Evolutionary conservation across 495 filamentous ascomycete species (phyloP).

Genomic region (Aspergillus haitiensis): DNA sequence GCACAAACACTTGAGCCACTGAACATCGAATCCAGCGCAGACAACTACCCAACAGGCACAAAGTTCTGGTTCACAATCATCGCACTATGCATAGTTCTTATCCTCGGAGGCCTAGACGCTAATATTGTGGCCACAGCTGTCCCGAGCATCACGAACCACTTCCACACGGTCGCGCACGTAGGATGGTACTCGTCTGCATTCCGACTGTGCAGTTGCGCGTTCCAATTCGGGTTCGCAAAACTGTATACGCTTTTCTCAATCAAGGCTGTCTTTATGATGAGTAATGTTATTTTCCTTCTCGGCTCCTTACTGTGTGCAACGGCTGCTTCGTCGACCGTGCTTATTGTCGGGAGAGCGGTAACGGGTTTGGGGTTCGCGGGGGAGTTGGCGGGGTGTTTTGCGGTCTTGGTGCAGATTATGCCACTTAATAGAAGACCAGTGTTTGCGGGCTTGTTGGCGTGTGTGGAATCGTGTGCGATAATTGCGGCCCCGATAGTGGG

Average conservation of each 20-base stretch:
- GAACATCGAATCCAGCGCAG: conserved; percentile 1
- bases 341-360: conserved; percentile 39
- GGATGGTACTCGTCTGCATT: conserved; percentile 58
- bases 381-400: conserved; percentile 44
- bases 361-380: conserved; percentile 38
- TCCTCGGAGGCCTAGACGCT: conserved; percentile 21
- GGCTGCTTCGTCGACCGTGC: conserved; percentile 30
- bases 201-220: conserved; percentile 51
- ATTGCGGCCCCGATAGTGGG: conserved; percentile 43
- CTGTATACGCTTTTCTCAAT: conserved; percentile 24
- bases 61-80: conserved; percentile 7
- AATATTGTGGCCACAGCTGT: conserved; percentile 52
- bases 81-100: not conserved
- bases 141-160: conserved; percentile 49
- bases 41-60: conserved; percentile 1
- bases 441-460: conserved; percentile 25
- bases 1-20: not conserved
- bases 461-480: conserved; percentile 49
- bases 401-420: conserved; percentile 41
- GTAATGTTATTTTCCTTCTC: conserved; percentile 25
- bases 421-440: conserved; percentile 42
- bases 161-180: conserved; percentile 44
- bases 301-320: conserved; percentile 19
- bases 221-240: conserved; percentile 63
- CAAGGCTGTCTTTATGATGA: conserved; percentile 31